phyloP scores from a whole-genome alignment of 176 grass and related monocot species.

The Oryza glumipatula region DNA sequence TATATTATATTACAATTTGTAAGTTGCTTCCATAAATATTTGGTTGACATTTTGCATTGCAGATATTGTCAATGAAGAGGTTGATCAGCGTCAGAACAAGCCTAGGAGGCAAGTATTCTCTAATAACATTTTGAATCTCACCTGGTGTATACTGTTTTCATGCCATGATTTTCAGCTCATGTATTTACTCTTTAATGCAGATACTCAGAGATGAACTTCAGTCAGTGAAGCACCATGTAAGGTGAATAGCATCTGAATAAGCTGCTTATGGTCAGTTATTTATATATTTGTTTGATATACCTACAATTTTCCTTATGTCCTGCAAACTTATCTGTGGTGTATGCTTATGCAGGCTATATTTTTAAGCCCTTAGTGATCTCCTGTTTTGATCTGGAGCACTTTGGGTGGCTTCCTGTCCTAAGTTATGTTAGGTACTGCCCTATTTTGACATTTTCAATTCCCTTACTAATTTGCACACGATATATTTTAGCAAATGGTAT shows the following conservation, averaged over 20 bases:
- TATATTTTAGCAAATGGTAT: not conserved
- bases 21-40: constrained; percentile 31
- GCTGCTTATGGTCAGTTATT: constrained; percentile 48
- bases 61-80: constrained; percentile 81
- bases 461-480: not conserved
- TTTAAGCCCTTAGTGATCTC: constrained; percentile 51
- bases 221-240: constrained; percentile 66
- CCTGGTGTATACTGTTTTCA: not conserved
- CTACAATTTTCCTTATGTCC: constrained; percentile 17
- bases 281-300: constrained; percentile 20
- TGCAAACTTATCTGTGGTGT: constrained; percentile 46
- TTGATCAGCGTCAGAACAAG: constrained; percentile 92
- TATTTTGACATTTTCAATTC: constrained; percentile 13
- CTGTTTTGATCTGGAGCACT: constrained; percentile 55
- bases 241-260: constrained; percentile 52
- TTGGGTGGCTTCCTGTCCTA: constrained; percentile 54
- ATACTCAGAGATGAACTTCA: constrained; percentile 99
- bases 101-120: constrained; percentile 71
- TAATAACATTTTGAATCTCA: not conserved
- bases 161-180: constrained; percentile 26
- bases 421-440: constrained; percentile 56
- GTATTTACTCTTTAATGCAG: constrained; percentile 52
- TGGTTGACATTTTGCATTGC: constrained; percentile 27
- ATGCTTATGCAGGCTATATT: constrained; percentile 49
- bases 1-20: constrained; percentile 30